These are phyloP conservation scores for Thalassiosira mediterranea DNA, from an alignment of 352 stramenopile species.

Conservation along the genomic window DNA sequence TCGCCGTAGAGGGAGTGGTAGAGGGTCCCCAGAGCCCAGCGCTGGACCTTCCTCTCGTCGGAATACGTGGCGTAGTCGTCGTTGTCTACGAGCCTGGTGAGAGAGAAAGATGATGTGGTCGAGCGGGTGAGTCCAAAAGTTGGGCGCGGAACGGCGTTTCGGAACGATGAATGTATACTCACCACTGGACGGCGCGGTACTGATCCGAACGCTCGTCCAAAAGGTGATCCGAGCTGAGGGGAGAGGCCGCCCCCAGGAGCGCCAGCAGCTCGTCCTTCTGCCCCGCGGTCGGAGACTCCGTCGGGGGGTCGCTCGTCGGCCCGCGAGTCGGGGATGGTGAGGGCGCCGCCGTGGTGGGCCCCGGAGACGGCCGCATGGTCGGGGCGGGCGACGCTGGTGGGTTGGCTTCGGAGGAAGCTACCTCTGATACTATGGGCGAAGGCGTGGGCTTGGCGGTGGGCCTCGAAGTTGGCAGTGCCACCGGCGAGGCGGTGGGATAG, in stretches of 20 bases:
- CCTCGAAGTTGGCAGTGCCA: too few species aligned
- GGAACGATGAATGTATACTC: slow-evolving; percentile 5
- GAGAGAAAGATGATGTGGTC: background rate
- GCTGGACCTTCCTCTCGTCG: slow-evolving; percentile 35
- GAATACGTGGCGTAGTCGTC: slow-evolving; percentile 13
- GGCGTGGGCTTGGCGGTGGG: too few species aligned
- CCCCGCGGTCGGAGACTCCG: background rate
- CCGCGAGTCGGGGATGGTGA: background rate
- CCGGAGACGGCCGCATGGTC: background rate
- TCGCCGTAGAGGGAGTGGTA: slow-evolving; percentile 40
- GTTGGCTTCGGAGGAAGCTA: too few species aligned
- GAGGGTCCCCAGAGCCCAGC: slow-evolving; percentile 43
- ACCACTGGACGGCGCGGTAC: slow-evolving; percentile 51
- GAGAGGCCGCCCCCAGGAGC: slow-evolving; percentile 24
- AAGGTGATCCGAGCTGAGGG: slow-evolving; percentile 31
- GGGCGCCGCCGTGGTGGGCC: background rate
- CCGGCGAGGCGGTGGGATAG: too few species aligned
- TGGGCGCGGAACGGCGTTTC: background rate
- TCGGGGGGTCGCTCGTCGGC: background rate
- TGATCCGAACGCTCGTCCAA: slow-evolving; percentile 30
- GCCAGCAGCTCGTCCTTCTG: slow-evolving; percentile 1
- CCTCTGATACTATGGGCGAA: too few species aligned
- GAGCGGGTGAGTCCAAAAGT: too few species aligned
- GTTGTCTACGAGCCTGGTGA: slow-evolving; percentile 32
- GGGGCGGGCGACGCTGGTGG: too few species aligned